Evolutionary conservation across 2,329 filamentous ascomycete genomes (phyloP).

Genomic region (Fusarium haematococcum): DNA sequence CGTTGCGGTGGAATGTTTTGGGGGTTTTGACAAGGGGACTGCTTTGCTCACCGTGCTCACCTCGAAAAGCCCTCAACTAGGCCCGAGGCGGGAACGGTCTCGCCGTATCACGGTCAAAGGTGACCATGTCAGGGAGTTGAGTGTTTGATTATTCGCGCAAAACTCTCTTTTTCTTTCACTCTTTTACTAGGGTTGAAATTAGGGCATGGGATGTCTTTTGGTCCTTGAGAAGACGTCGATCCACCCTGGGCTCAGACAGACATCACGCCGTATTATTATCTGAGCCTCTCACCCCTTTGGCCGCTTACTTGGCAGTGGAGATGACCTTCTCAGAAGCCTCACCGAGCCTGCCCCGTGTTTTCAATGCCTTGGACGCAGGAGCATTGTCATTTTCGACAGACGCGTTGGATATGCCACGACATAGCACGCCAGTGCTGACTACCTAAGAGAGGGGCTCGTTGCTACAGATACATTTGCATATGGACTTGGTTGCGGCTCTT

Average conservation of each 20-base stretch:
- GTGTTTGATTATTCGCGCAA: constrained; percentile 36
- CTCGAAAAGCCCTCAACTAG: constrained; percentile 30
- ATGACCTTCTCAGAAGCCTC: neutral
- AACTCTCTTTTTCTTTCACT: constrained; percentile 4
- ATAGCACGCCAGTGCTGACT: neutral
- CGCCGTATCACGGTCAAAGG: constrained; percentile 21
- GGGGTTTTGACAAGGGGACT: constrained; percentile 1
- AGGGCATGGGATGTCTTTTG: neutral
- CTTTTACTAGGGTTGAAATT: constrained; percentile 1
- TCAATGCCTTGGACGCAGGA: neutral
- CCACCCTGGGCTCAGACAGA: neutral
- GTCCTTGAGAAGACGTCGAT: neutral
- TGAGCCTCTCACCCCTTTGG: neutral
- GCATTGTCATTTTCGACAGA: neutral
- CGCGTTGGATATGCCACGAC: neutral
- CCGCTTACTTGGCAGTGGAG: neutral
- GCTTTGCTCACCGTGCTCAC: constrained; percentile 34
- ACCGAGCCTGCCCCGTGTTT: neutral
- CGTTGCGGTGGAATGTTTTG: constrained; percentile 38
- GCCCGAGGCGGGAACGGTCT: constrained; percentile 26
- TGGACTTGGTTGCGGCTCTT: neutral
- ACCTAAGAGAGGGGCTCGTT: neutral
- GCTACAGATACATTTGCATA: neutral
- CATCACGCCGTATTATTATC: neutral
- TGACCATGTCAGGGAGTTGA: neutral